Conservation (phyloP, 129 eudicot genomes). For the Rutidosis leptorrhynchoides region DNA sequence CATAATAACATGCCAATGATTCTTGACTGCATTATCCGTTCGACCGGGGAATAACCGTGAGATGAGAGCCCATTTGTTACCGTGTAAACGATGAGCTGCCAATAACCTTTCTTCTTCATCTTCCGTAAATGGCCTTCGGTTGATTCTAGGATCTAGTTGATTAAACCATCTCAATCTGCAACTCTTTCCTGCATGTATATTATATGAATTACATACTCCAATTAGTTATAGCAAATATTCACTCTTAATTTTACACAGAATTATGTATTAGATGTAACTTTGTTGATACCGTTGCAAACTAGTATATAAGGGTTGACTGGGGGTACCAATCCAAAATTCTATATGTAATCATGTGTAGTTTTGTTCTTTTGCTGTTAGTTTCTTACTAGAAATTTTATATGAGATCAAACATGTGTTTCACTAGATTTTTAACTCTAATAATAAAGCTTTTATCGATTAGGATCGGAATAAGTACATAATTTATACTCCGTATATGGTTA, state of each 20-base stretch:
- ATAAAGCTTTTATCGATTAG: background rate
- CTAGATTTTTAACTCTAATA: background rate
- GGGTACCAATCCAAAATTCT: background rate
- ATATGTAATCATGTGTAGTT: too few relatives aligned
- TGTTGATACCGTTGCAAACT: background rate
- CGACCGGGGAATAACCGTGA: slow-evolving; percentile 81
- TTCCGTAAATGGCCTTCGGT: slow-evolving; percentile 68
- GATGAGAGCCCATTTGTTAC: slow-evolving; percentile 92
- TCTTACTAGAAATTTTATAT: too few relatives aligned
- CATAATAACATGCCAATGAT: slow-evolving; percentile 68
- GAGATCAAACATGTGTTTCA: too few relatives aligned
- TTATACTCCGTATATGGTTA: background rate
- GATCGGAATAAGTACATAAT: too few relatives aligned
- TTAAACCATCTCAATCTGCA: slow-evolving; percentile 93
- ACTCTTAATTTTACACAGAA: background rate
- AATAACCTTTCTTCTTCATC: slow-evolving; percentile 76
- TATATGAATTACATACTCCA: background rate
- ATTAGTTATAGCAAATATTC: background rate
- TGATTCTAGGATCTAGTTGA: slow-evolving; percentile 88
- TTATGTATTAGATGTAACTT: background rate
- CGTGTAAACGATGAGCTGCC: slow-evolving; percentile 77
- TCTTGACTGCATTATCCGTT: slow-evolving; percentile 81
- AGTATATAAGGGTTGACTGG: background rate
- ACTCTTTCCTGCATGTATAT: slow-evolving; percentile 60
- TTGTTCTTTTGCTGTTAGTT: too few relatives aligned